A percentile compares a stretch with the other conserved stretches of the same genome.
Evolutionary conservation across 148 eudicot species (phyloP).

Genomic region (Arbutus unedo): DNA sequence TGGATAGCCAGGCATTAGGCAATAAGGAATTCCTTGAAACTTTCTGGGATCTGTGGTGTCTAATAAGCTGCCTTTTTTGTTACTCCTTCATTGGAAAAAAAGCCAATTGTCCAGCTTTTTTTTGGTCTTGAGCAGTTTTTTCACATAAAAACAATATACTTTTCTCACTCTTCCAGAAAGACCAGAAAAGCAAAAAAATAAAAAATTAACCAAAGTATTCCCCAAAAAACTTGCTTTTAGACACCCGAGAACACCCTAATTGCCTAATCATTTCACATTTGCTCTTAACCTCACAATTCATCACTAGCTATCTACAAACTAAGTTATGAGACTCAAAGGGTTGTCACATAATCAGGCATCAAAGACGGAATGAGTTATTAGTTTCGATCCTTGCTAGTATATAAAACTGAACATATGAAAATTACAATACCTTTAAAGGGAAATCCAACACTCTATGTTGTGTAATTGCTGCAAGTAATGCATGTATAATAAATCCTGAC

Average conservation of each 20-base stretch:
- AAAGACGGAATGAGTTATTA: too few species aligned
- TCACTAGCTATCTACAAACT: neutral
- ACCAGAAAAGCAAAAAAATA: neutral
- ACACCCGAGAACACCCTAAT: neutral
- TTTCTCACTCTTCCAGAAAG: neutral
- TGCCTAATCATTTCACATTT: neutral
- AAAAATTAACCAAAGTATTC: neutral
- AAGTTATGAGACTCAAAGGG: neutral
- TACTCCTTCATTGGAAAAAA: neutral
- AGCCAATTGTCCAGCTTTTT: neutral
- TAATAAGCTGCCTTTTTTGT: neutral
- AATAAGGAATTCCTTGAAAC: neutral
- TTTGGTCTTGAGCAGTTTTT: neutral
- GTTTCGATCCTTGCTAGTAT: neutral
- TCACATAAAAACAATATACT: neutral
- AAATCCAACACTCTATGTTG: neutral
- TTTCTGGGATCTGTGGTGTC: neutral
- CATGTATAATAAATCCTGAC: slow-evolving; percentile 23
- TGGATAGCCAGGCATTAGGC: neutral
- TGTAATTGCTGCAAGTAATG: neutral
- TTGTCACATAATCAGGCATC: neutral
- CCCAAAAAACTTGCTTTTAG: neutral
- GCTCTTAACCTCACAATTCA: neutral
- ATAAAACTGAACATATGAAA: neutral
- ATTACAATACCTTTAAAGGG: neutral